Evolutionary conservation across 805 yeast genomes (phyloP).

Genomic region (Pichia insulana): DNA sequence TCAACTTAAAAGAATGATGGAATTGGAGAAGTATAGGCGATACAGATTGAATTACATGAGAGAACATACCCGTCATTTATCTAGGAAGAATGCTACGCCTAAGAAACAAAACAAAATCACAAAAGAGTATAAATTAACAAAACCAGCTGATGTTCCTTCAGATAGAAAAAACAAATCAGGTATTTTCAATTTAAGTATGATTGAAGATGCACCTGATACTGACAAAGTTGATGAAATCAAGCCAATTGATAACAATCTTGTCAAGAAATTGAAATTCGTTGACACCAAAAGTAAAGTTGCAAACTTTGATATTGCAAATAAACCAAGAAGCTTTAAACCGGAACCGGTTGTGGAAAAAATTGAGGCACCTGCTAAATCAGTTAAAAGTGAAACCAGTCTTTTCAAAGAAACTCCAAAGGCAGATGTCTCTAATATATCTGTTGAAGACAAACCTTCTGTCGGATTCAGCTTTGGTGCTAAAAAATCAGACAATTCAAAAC

Average conservation of each 20-base stretch:
- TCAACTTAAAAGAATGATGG: too few relatives aligned
- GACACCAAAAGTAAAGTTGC: conserved; percentile 8
- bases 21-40: conserved; percentile 36
- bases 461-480: conserved; percentile 1
- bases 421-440: not conserved
- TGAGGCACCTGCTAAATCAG: not conserved
- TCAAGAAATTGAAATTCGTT: conserved; percentile 20
- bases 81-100: conserved; percentile 2
- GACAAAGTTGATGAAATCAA: conserved; percentile 15
- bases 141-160: conserved; percentile 12
- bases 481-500: not conserved
- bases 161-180: conserved; percentile 22
- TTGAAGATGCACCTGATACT: conserved; percentile 4
- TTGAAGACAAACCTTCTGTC: conserved; percentile 3
- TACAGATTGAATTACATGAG: conserved; percentile 36
- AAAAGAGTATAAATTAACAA: not conserved
- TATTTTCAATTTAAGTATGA: conserved; percentile 15
- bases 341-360: not conserved
- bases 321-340: conserved; percentile 8
- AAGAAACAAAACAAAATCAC: conserved; percentile 7
- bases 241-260: conserved; percentile 1
- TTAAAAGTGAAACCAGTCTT: not conserved
- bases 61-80: conserved; percentile 25
- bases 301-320: conserved; percentile 12
- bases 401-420: not conserved